These are phyloP conservation scores for Fonsecaea nubica DNA, from an alignment of 2,329 filamentous ascomycete species.

Conservation along the genomic window DNA sequence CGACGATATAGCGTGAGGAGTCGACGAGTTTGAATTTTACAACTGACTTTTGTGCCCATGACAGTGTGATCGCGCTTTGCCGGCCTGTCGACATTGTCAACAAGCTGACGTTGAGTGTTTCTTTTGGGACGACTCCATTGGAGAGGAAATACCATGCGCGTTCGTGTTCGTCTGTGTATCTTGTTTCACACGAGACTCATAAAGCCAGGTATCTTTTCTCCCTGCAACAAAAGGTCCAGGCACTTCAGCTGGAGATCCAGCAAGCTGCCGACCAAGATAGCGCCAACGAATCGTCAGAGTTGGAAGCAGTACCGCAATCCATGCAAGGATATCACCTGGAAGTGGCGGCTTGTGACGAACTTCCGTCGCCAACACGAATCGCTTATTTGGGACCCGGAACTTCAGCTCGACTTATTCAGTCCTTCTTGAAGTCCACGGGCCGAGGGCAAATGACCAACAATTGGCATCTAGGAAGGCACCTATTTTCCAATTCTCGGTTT, in stretches of 20 bases:
- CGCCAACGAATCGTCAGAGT: not conserved
- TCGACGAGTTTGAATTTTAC: too few species aligned
- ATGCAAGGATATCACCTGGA: constrained; percentile 20
- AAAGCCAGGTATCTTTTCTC: constrained; percentile 22
- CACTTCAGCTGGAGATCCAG: constrained; percentile 19
- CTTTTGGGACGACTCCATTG: constrained; percentile 26
- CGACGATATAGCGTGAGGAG: too few species aligned
- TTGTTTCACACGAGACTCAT: not conserved
- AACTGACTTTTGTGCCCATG: not conserved
- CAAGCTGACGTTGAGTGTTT: constrained; percentile 25
- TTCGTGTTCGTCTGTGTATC: not conserved
- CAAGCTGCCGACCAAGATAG: not conserved
- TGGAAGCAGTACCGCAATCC: not conserved
- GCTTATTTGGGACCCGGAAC: constrained; percentile 26
- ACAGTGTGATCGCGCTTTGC: constrained; percentile 26
- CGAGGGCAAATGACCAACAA: constrained; percentile 10
- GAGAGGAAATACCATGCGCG: constrained; percentile 26
- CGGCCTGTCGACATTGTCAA: constrained; percentile 27
- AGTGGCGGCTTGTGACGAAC: constrained; percentile 7
- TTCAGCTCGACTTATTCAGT: constrained; percentile 12
- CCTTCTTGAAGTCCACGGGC: constrained; percentile 14
- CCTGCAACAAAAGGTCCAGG: constrained; percentile 20
- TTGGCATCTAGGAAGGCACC: constrained; percentile 6
- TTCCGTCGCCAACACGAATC: constrained; percentile 1
- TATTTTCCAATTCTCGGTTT: constrained; percentile 10